Evolutionary conservation across 2,329 filamentous ascomycete genomes (phyloP).

Genomic region (Arthroderma uncinatum): DNA sequence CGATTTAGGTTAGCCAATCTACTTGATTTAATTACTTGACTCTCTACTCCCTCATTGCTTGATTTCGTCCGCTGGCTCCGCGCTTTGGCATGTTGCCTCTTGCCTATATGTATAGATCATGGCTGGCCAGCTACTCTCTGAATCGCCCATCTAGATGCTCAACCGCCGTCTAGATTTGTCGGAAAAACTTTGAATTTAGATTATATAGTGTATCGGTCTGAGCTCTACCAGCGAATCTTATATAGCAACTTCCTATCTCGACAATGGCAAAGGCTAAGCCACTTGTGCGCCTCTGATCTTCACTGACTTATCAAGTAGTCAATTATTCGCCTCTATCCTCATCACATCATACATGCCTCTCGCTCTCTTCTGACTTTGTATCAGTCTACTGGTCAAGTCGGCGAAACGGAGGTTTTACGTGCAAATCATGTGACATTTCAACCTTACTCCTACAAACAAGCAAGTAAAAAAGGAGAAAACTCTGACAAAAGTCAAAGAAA

Average conservation of each 20-base stretch:
- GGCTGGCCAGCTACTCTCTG: too few relatives aligned
- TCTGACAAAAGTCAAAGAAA: background rate
- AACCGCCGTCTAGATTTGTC: background rate
- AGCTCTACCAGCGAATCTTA: background rate
- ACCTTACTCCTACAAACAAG: background rate
- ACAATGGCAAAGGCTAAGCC: background rate
- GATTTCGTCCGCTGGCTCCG: too few relatives aligned
- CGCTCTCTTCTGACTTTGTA: background rate
- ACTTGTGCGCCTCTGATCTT: background rate
- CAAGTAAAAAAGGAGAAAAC: background rate
- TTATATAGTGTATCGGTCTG: background rate
- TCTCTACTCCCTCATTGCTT: background rate
- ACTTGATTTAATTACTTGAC: background rate
- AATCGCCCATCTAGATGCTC: too few relatives aligned
- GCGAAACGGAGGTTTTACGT: background rate
- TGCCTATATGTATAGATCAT: too few relatives aligned
- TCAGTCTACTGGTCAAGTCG: background rate
- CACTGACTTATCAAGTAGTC: background rate
- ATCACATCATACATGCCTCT: background rate
- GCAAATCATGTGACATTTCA: background rate
- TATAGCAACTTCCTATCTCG: background rate
- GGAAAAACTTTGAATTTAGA: background rate
- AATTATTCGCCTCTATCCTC: background rate
- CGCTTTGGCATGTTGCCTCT: background rate
- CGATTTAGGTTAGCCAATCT: background rate